These are phyloP conservation scores for Antitrichia curtipendula DNA, from an alignment of 225 moss, liverwort and hornwort genomes.

Conservation along the genomic window DNA sequence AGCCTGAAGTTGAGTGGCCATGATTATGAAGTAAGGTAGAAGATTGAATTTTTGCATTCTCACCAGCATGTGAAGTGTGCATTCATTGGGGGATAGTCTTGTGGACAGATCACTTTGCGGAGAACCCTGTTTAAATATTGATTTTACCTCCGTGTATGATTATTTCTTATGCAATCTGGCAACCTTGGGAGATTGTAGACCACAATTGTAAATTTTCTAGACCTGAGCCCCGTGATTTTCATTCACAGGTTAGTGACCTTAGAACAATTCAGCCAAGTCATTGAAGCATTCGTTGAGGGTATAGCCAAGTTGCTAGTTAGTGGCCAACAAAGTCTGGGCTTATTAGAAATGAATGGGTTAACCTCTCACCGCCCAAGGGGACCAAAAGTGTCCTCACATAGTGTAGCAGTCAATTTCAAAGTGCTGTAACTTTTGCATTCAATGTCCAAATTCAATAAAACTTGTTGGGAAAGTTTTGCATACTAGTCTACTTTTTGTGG, in stretches of 20 bases:
- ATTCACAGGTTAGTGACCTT: neutral
- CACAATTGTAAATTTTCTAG: neutral
- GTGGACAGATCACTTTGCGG: too few species aligned
- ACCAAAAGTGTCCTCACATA: too few species aligned
- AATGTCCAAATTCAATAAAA: too few species aligned
- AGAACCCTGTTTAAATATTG: too few species aligned
- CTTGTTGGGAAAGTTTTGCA: too few species aligned
- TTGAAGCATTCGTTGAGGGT: neutral
- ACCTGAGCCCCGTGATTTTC: neutral
- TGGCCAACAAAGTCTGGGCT: neutral
- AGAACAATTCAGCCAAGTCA: neutral
- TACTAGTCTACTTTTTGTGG: too few species aligned
- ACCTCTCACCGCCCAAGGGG: too few species aligned
- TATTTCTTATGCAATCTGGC: neutral
- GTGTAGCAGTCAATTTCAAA: too few species aligned
- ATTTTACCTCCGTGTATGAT: too few species aligned
- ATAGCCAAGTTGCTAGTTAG: neutral
- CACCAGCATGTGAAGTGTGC: neutral
- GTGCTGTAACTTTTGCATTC: too few species aligned
- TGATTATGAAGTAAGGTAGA: neutral
- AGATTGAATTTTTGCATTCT: neutral
- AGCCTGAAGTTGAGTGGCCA: neutral
- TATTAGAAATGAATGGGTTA: too few species aligned
- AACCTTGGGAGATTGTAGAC: neutral
- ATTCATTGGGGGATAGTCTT: neutral